Conservation (phyloP, 2,329 filamentous ascomycete genomes). For the Alternaria ethzedia region DNA sequence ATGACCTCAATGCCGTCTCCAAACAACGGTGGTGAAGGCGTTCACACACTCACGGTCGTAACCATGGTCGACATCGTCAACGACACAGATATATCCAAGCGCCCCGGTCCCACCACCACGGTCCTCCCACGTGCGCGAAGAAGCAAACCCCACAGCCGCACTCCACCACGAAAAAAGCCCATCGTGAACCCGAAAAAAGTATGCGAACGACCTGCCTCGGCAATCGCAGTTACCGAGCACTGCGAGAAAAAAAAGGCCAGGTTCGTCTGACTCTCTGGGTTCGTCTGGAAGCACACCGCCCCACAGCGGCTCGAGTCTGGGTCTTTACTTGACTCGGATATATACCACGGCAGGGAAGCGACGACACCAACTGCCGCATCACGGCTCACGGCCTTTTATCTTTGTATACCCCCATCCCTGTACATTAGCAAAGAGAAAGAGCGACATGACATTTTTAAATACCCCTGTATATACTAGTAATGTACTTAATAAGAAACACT, state of each 20-base stretch:
- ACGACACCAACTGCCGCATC: not conserved
- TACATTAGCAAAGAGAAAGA: not conserved
- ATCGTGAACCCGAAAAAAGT: not conserved
- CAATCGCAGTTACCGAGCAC: not conserved
- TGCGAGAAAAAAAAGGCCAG: not conserved
- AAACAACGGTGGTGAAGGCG: not conserved
- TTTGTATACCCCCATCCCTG: not conserved
- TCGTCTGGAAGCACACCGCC: not conserved
- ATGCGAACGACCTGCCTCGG: not conserved
- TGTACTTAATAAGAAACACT: not conserved
- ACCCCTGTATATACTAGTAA: not conserved
- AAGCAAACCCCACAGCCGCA: not conserved
- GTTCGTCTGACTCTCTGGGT: not conserved
- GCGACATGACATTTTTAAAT: not conserved
- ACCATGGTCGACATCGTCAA: not conserved
- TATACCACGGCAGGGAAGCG: not conserved
- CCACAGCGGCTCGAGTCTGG: not conserved
- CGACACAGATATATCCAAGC: not conserved
- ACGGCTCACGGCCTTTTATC: not conserved
- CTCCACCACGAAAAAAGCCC: not conserved
- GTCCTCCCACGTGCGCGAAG: not conserved
- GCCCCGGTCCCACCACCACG: not conserved
- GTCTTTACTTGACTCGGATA: not conserved
- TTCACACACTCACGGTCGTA: not conserved
- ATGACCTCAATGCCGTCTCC: not conserved